phyloP scores from a whole-genome alignment of 2,329 filamentous ascomycete genomes.

The Neoscytalidium dimidiatum region DNA sequence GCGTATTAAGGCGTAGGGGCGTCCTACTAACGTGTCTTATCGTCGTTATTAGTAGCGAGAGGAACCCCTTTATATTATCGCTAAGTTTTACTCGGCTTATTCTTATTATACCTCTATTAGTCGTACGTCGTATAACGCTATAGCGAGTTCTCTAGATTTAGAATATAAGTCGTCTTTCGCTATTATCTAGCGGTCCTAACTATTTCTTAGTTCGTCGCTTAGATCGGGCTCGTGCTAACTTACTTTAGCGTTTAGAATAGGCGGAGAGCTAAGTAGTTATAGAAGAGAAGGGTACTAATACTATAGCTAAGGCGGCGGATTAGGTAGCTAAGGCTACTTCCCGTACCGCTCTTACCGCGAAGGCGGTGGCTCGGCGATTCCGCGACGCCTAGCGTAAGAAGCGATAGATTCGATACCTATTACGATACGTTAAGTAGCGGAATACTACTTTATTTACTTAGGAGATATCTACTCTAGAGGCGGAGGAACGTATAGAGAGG shows the following conservation, averaged over 20 bases:
- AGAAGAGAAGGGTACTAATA: too few species aligned
- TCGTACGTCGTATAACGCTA: background rate
- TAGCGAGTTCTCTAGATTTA: background rate
- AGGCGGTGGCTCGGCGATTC: background rate
- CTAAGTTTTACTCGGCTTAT: background rate
- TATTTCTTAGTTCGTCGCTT: too few species aligned
- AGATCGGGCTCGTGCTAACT: too few species aligned
- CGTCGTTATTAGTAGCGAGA: background rate
- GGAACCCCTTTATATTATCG: background rate
- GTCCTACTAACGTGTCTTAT: background rate
- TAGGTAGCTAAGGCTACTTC: too few species aligned
- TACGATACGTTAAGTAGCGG: background rate
- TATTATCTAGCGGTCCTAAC: too few species aligned
- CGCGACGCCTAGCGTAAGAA: background rate
- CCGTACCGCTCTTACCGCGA: background rate
- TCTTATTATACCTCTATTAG: background rate
- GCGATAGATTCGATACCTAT: background rate
- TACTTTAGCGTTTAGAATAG: too few species aligned
- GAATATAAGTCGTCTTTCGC: background rate
- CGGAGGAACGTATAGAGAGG: background rate
- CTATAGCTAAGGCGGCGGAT: too few species aligned
- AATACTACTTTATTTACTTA: background rate
- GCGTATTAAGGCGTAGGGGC: background rate
- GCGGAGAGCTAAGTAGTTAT: too few species aligned
- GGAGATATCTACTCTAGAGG: background rate